These are phyloP conservation scores for Themeda triandra DNA, from an alignment of 176 grass and related monocot species.

Conservation along the genomic window DNA sequence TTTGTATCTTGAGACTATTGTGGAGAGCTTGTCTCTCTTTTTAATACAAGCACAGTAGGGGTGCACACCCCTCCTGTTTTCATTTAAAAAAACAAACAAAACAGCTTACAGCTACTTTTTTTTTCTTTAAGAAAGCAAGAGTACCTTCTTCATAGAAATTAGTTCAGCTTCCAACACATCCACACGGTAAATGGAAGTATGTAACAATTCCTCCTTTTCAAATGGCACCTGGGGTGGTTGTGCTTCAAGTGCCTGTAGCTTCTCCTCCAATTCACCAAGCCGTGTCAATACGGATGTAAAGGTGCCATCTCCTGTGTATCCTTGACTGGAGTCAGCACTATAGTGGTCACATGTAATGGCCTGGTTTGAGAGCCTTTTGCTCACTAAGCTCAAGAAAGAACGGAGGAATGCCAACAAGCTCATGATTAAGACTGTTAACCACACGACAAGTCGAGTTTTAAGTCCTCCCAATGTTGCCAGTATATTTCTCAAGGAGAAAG, in stretches of 20 bases:
- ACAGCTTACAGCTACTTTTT: background rate
- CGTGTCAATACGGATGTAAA: slow-evolving; percentile 43
- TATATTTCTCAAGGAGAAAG: slow-evolving; percentile 34
- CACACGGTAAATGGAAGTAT: slow-evolving; percentile 53
- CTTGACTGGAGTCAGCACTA: slow-evolving; percentile 14
- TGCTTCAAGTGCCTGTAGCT: slow-evolving; percentile 56
- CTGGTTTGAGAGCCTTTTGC: slow-evolving; percentile 50
- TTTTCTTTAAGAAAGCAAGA: slow-evolving; percentile 2
- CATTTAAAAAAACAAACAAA: too few species aligned
- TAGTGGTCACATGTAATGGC: slow-evolving; percentile 22
- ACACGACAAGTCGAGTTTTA: slow-evolving; percentile 42
- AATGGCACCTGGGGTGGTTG: slow-evolving; percentile 73
- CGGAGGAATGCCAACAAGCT: slow-evolving; percentile 54
- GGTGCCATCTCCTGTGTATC: slow-evolving; percentile 31
- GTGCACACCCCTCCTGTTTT: too few species aligned
- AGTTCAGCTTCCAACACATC: slow-evolving; percentile 93
- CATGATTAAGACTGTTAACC: slow-evolving; percentile 51
- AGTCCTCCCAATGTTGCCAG: slow-evolving; percentile 3
- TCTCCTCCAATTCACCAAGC: slow-evolving; percentile 75
- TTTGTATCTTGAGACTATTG: too few species aligned
- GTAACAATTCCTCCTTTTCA: slow-evolving; percentile 81
- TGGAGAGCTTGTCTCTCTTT: too few species aligned
- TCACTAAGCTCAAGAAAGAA: slow-evolving; percentile 43
- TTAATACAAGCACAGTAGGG: too few species aligned
- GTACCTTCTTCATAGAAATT: slow-evolving; percentile 91